Evolutionary conservation across 2,329 filamentous ascomycete species (phyloP), one percentile per base, ranked within the genome.

Genomic region (Tolypocladium paradoxum): DNA sequence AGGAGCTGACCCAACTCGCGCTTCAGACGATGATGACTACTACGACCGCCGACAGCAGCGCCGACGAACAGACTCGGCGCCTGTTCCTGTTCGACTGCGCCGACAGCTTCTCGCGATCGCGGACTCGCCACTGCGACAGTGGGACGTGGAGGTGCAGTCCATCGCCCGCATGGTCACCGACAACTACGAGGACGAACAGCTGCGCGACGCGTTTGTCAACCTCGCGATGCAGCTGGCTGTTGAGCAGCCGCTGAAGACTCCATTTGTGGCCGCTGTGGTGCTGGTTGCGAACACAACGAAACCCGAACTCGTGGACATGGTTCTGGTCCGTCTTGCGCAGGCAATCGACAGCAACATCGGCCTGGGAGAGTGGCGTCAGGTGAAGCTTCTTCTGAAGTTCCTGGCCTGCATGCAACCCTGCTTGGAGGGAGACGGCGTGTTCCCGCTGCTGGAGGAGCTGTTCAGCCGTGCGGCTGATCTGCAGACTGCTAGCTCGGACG

Each of bases 191-290:
- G 87, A 95, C 65, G 83, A 85, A 60, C 86, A 90, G 60, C 73
- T 95, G 52, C 84, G 84, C 58, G 79, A 76, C 34, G 82, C 78
- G 50, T 95, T 95, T 67, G 75, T 88, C 59, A 81, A 85, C 54
- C 78, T 95, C 33, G 76, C 84, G 8, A 73, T 91, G 54, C 88
- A 92, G 69, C 77, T 97, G 59, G 78, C 87, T 45, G 68, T 89
- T 36, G 93, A 99, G 72, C 93, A 99, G 72, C 93, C 93, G 1
- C 85, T 99, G 69, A 97, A 97, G 76, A 95, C 90, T n/a, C 92
- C 93, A 0, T 97, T 96, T 66, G 79, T 95, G 37, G 90, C 91
- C 11, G 89, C 88, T 22, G 84, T 92, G 16, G 79, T 95, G 45
- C 78, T 96, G 54, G 80, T 90, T 53, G 80, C 85, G 59, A 96